A percentile compares a stretch with the other conserved stretches of the same genome.
Evolutionary conservation across 164 flowering plant species (phyloP).

Genomic region (Vitis rupestris): DNA sequence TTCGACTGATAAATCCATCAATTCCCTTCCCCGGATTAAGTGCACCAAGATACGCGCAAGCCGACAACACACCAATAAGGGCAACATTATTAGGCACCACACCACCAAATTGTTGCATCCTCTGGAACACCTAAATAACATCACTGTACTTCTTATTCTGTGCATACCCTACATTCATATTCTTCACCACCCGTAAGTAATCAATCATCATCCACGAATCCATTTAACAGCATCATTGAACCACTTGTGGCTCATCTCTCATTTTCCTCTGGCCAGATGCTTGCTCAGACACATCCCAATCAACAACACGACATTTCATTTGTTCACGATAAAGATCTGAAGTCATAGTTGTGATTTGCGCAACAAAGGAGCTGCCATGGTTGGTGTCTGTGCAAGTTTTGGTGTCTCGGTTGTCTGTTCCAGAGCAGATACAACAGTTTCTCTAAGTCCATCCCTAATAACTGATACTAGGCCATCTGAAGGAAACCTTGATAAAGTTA

Average conservation of each 20-base stretch:
- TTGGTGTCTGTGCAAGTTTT: conserved; percentile 97
- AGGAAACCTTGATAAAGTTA: conserved; percentile 89
- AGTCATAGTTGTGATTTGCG: conserved; percentile 91
- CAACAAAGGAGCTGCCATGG: conserved; percentile 95
- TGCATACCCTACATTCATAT: no score
- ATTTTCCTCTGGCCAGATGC: conserved; percentile 86
- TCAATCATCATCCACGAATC: no score
- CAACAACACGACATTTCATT: conserved; percentile 91
- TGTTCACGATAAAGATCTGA: conserved; percentile 88
- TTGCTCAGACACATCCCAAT: conserved; percentile 99
- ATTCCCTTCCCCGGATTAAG: no score
- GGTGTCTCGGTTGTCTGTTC: conserved; percentile 98
- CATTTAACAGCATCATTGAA: no score
- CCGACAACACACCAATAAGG: no score
- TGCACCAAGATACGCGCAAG: no score
- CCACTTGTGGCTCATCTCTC: conserved; percentile 99
- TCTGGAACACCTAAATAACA: no score
- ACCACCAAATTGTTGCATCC: no score
- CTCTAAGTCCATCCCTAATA: conserved; percentile 97
- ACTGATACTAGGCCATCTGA: conserved; percentile 95
- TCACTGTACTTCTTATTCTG: no score
- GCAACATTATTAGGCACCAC: no score
- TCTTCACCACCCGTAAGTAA: no score
- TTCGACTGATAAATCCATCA: no score
- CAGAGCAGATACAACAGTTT: conserved; percentile 80